These are phyloP conservation scores for Diaporthe destruens DNA, from an alignment of 2,329 filamentous ascomycete genomes.

Conservation along the genomic window DNA sequence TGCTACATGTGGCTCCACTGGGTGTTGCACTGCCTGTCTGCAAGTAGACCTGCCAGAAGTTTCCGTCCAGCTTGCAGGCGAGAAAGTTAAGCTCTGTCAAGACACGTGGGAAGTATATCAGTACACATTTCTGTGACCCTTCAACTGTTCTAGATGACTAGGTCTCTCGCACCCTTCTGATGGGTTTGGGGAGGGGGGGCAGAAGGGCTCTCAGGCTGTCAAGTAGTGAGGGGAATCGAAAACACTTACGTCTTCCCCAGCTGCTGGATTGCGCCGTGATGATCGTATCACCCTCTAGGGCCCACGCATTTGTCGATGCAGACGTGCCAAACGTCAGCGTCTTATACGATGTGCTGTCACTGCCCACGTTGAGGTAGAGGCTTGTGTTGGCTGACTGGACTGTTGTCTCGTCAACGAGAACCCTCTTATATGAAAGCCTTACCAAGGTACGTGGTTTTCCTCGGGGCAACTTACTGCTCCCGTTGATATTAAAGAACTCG, in stretches of 20 bases:
- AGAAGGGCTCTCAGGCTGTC: no score
- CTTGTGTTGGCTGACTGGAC: slow-evolving; percentile 53
- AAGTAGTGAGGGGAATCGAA: no score
- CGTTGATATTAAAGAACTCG: slow-evolving; percentile 63
- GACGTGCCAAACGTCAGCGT: slow-evolving; percentile 59
- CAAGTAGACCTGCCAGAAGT: slow-evolving; percentile 64
- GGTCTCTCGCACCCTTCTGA: no score
- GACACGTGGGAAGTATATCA: slow-evolving; percentile 24
- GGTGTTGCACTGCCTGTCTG: slow-evolving; percentile 65
- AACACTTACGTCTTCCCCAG: slow-evolving; percentile 56
- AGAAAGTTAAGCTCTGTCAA: slow-evolving; percentile 63
- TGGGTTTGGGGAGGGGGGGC: no score
- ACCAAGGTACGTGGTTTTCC: rapidly evolving
- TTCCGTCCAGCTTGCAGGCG: slow-evolving; percentile 57
- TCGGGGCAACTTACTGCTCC: slow-evolving; percentile 43
- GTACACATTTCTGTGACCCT: neutral
- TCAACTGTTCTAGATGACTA: no score
- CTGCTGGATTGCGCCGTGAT: slow-evolving; percentile 59
- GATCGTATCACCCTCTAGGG: slow-evolving; percentile 59
- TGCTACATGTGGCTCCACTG: slow-evolving; percentile 63
- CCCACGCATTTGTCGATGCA: slow-evolving; percentile 62
- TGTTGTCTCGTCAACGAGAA: neutral
- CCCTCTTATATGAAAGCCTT: neutral
- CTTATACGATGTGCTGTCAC: slow-evolving; percentile 63
- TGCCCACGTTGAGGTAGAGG: slow-evolving; percentile 61